Conservation (phyloP, 805 yeast species). For the Candida chilensis region DNA sequence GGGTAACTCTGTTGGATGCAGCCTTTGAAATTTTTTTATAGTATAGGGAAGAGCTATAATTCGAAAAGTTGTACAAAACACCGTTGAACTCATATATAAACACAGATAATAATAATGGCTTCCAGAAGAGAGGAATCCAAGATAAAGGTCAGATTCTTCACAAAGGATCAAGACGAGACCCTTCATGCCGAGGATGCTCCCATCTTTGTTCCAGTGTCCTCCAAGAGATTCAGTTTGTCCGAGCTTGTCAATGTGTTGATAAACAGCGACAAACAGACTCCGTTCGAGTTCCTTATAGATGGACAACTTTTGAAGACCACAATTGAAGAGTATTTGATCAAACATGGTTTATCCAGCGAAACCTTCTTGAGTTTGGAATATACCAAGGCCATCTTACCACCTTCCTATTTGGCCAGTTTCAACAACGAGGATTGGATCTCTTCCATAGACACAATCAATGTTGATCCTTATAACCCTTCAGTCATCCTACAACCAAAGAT, state of each 20-base stretch:
- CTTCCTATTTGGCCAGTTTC: constrained; percentile 82
- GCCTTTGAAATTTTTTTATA: too few relatives aligned
- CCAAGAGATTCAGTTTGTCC: constrained; percentile 87
- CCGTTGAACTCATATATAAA: too few relatives aligned
- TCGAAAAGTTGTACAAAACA: too few relatives aligned
- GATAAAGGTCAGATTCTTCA: constrained; percentile 73
- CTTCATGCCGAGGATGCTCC: constrained; percentile 73
- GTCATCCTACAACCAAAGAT: constrained; percentile 40
- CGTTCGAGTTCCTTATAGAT: constrained; percentile 87
- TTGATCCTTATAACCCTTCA: constrained; percentile 19
- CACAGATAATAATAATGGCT: too few relatives aligned
- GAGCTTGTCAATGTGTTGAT: constrained; percentile 65
- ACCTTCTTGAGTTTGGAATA: constrained; percentile 75
- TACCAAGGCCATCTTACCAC: constrained; percentile 88
- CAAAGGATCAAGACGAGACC: constrained; percentile 72
- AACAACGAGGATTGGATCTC: constrained; percentile 96
- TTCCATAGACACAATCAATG: constrained; percentile 44
- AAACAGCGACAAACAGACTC: constrained; percentile 53
- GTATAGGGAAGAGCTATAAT: too few relatives aligned
- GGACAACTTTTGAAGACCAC: constrained; percentile 75
- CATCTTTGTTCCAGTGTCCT: constrained; percentile 74
- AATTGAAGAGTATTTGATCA: constrained; percentile 67
- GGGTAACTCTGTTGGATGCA: too few relatives aligned
- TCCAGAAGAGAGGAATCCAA: constrained; percentile 58
- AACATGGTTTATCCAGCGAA: constrained; percentile 77